Evolutionary conservation across 345 rosid genomes (phyloP).

Genomic region (Toxicodendron radicans): DNA sequence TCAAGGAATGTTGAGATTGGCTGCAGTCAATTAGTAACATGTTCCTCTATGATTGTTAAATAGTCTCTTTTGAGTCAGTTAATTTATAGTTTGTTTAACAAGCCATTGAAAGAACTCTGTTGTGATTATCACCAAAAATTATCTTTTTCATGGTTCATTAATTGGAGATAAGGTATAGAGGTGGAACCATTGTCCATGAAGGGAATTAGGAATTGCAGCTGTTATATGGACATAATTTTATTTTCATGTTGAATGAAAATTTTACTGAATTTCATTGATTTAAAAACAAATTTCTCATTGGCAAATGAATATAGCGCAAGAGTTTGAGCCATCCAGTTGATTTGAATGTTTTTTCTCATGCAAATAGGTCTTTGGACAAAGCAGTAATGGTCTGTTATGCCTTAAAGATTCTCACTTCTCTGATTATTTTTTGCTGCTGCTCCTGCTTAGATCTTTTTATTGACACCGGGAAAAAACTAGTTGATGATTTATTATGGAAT

Average conservation of each 20-base stretch:
- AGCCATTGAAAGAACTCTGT: not conserved
- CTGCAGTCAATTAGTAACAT: not conserved
- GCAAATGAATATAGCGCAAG: not conserved
- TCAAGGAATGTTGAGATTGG: not conserved
- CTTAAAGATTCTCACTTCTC: not conserved
- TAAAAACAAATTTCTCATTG: constrained; percentile 2
- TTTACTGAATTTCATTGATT: not conserved
- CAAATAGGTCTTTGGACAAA: not conserved
- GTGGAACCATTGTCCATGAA: not conserved
- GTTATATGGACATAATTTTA: not conserved
- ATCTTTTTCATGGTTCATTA: not conserved
- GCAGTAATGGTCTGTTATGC: not conserved
- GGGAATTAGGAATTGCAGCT: not conserved
- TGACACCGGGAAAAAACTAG: not conserved
- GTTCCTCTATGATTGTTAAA: not conserved
- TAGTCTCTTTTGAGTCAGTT: not conserved
- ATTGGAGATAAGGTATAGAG: constrained; percentile 22
- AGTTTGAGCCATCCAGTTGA: not conserved
- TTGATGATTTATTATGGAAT: not conserved
- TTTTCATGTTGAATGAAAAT: not conserved
- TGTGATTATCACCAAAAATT: too few species aligned
- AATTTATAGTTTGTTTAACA: not conserved
- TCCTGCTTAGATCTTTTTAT: not conserved
- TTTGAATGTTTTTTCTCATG: not conserved
- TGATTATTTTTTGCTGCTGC: not conserved